phyloP scores from a whole-genome alignment of 2,329 filamentous ascomycete genomes.

The Alternaria gansuensis region DNA sequence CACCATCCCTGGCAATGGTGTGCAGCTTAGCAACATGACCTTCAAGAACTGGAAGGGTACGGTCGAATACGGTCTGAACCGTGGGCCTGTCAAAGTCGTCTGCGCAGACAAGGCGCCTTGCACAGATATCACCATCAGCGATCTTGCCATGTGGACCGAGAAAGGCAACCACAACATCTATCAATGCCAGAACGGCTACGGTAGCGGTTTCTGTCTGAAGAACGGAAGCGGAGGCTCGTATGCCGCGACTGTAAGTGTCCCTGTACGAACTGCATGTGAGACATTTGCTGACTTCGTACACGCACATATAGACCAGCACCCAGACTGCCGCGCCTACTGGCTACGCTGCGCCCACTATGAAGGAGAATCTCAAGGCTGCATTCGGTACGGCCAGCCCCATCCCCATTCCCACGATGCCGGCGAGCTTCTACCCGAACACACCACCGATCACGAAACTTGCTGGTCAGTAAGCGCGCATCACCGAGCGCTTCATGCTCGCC shows the following conservation, averaged over 20 bases:
- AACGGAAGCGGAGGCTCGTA: constrained; percentile 41
- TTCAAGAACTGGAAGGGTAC: constrained; percentile 67
- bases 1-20: constrained; percentile 58
- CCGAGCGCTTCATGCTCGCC: background rate
- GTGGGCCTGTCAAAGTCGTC: constrained; percentile 63
- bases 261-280: no score
- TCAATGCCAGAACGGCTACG: constrained; percentile 61
- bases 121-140: constrained; percentile 60
- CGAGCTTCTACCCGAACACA: constrained; percentile 53
- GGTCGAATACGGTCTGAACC: constrained; percentile 58
- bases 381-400: constrained; percentile 50
- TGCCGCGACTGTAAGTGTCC: constrained; percentile 26
- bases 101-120: constrained; percentile 64
- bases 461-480: constrained; percentile 20
- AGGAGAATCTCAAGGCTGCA: constrained; percentile 38
- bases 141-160: constrained; percentile 65
- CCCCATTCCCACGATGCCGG: constrained; percentile 55
- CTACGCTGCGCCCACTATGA: constrained; percentile 53
- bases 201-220: constrained; percentile 59
- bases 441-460: constrained; percentile 46
- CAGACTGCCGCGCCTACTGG: constrained; percentile 50
- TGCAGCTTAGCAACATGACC: constrained; percentile 63
- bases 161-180: constrained; percentile 55
- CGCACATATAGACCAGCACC: constrained; percentile 37
- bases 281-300: no score